Evolutionary conservation across 2,329 filamentous ascomycete species (phyloP), one percentile per base, ranked within the genome.

Genomic region (Aspergillus eucalypticola): DNA sequence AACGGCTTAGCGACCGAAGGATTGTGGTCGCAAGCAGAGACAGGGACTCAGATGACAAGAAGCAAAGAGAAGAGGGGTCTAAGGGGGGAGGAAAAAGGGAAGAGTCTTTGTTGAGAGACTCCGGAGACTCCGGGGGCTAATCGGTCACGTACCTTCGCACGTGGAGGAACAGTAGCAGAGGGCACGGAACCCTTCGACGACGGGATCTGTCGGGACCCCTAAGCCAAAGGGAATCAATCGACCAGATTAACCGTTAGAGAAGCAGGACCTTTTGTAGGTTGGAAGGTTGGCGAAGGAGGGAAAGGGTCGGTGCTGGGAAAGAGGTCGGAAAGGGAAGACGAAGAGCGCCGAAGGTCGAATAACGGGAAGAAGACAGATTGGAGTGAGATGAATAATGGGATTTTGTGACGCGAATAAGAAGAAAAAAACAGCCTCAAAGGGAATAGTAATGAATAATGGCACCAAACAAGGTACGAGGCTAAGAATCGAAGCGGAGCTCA

Each of bases 101-200:
- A 21, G 38, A n/a, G 38, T 42, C 39, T 10, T 10, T 35, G 32
- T 41, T 32, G 50, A 53, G 32, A 27, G 44, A 51, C 54, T 55
- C 58, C 58, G 59, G 55, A 52, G 49, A 55, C 57, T 53, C 59
- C 50, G 54, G 60, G 29, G 32, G 39, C 56, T 50, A 39, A 42
- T 54, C 49, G 49, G 56, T 59, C 58, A 60, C 59, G 61, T 64
- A 63, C 61, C 60, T 64, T 61, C 52, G 61, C 61, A 64, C 61
- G 61, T 64, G 61, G 56, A 53, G 54, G 46, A 52, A 42, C 53
- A 55, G 39, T 46, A 48, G 61, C 49, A 55, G 59, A 54, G 58
- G 53, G 61, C 61, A 59, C 42, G 56, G 52, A 58, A 58, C 50
- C 49, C 54, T 56, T 54, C 39, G 42, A 46, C 25, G 39, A 46